A percentile compares a stretch with the other conserved stretches of the same genome.
These are phyloP conservation scores for Dalechampia spathulata DNA, from an alignment of 441 rosid species.

Conservation along the genomic window DNA sequence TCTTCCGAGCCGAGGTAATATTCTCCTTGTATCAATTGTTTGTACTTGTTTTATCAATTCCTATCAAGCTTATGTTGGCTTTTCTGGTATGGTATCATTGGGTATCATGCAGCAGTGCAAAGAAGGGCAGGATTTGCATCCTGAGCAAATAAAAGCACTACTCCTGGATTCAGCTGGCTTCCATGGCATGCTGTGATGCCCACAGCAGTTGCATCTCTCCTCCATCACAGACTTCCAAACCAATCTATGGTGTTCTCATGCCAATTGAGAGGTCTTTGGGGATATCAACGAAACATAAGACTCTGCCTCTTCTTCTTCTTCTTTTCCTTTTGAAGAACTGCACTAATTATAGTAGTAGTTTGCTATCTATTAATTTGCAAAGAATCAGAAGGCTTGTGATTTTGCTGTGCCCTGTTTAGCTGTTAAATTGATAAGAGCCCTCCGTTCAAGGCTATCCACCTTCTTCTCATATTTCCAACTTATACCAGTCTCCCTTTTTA, in stretches of 20 bases:
- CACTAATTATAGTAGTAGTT: neutral
- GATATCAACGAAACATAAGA: neutral
- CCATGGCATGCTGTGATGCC: constrained; percentile 40
- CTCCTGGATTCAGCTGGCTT: constrained; percentile 79
- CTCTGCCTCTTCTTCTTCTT: neutral
- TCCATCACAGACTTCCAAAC: neutral
- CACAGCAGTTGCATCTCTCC: neutral
- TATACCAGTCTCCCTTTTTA: too few relatives aligned
- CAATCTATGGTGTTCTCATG: neutral
- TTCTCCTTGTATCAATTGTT: too few relatives aligned
- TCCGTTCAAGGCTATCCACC: too few relatives aligned
- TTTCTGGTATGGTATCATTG: neutral
- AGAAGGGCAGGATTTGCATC: constrained; percentile 53
- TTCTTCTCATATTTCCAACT: too few relatives aligned
- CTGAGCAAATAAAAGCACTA: constrained; percentile 75
- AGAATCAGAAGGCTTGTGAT: too few relatives aligned
- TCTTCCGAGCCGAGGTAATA: constrained; percentile 79
- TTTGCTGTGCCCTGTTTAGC: too few relatives aligned
- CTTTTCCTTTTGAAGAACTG: neutral
- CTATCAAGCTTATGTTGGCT: too few relatives aligned
- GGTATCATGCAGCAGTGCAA: constrained; percentile 41
- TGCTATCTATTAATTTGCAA: neutral
- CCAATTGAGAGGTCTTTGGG: neutral
- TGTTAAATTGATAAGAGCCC: too few relatives aligned
- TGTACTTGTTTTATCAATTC: too few relatives aligned